Conservation (phyloP, 2,329 filamentous ascomycete species). For the Alternaria dauci region DNA sequence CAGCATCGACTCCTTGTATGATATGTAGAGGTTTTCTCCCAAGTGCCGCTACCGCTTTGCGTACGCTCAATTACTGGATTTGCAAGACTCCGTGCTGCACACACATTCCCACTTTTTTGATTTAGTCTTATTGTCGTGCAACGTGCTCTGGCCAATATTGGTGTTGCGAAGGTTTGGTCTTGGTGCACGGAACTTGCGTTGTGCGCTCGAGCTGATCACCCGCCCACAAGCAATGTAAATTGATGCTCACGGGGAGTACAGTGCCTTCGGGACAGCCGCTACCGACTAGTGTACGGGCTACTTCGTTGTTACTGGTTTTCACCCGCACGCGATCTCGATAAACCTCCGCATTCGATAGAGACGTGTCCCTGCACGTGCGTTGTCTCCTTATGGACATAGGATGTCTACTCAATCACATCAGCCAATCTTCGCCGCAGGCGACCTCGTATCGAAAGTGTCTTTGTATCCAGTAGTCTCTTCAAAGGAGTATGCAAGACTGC, state of each 20-base stretch:
- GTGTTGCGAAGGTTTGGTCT: not conserved
- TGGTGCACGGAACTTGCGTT: conserved; percentile 3
- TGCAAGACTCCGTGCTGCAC: not conserved
- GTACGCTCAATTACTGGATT: not conserved
- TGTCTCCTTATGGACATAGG: not conserved
- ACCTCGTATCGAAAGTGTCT: not conserved
- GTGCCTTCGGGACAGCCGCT: not conserved
- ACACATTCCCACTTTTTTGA: not conserved
- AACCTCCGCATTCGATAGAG: not conserved
- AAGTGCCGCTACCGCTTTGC: not conserved
- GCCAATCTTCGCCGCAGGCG: not conserved
- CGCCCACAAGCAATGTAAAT: not conserved
- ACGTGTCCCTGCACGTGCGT: not conserved
- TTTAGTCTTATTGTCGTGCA: not conserved
- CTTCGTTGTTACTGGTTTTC: not conserved
- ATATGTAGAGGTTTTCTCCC: not conserved
- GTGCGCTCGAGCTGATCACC: not conserved
- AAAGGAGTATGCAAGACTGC: not conserved
- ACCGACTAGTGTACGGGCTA: not conserved
- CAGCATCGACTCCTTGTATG: not conserved
- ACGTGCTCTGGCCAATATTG: conserved; percentile 4
- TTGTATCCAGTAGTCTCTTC: not conserved
- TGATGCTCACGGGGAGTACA: not conserved
- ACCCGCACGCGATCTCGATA: not conserved
- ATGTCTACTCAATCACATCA: not conserved